Evolutionary conservation across 345 rosid genomes (phyloP), one percentile per base, ranked within the genome.

Genomic region (Passiflora organensis): DNA sequence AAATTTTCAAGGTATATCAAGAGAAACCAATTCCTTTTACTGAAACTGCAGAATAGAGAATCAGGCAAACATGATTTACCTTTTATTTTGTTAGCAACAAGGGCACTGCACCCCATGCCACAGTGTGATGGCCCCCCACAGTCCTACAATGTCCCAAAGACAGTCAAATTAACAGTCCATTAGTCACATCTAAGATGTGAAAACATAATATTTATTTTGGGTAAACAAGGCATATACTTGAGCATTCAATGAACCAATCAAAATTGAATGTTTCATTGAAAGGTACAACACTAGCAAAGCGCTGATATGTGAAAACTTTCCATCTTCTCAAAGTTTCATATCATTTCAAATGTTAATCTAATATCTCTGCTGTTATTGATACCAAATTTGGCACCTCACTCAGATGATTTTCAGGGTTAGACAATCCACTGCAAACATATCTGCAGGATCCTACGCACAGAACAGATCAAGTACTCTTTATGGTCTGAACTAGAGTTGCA

Each of bases 111-210:
- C 56, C 62, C 82, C 68, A 73, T 78, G 65, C 97, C 97, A 65
- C 99, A 89, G 46, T 22, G 91, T 43, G 80, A 76, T 63, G 85
- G 66, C 53, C 86, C 95, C 53, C 97, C 99, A 14, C 97, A 89
- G 34, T 74, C 88, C 99, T 89, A 67, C 60, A 70, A 48, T 41
- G 39, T 34, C 34, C 20, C 17, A 25, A 56, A 44, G 19, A 23
- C 1, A 32, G 24, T 18, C 13, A 57, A 18, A 28, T 16, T 11
- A 49, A 56, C 32, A 55, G 16, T 22, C 10, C 10, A 6, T 9
- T n/a, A 17, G 18, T 17, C 9, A 42, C 36, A 6, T 11, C 10
- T 14, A 5, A 16, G 4, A 15, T 5, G 13, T 19, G 53, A 43
- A 14, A 23, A 54, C 19, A 44, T n/a, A 22, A 43, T 21, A 22